These are phyloP conservation scores for Nicotiana knightiana DNA, from an alignment of 257 asterid species.

Conservation along the genomic window DNA sequence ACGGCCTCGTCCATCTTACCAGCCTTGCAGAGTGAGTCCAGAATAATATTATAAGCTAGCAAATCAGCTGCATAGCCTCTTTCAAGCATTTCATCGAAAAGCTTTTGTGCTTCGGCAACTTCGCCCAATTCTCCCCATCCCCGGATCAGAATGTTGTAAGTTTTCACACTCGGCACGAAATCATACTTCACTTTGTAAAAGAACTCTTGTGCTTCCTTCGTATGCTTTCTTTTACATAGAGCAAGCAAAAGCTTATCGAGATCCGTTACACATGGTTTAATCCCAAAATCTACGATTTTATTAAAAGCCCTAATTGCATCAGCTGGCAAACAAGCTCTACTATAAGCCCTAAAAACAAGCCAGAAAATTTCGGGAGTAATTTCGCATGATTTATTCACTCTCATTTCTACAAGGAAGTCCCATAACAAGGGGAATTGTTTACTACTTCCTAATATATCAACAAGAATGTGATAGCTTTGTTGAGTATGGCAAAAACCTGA, in stretches of 20 bases:
- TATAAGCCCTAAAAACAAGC: slow-evolving; percentile 60
- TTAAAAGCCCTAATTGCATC: slow-evolving; percentile 82
- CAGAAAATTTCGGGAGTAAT: slow-evolving; percentile 52
- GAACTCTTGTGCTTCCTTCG: slow-evolving; percentile 58
- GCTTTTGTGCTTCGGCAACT: slow-evolving; percentile 32
- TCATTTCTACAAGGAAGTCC: slow-evolving; percentile 70
- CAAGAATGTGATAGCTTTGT: slow-evolving; percentile 61
- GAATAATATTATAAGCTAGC: slow-evolving; percentile 66
- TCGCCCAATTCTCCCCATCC: slow-evolving; percentile 85
- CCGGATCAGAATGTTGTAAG: slow-evolving; percentile 72
- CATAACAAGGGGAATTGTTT: slow-evolving; percentile 75
- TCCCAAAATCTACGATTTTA: slow-evolving; percentile 80
- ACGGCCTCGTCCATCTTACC: slow-evolving; percentile 69
- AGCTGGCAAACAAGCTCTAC: slow-evolving; percentile 69
- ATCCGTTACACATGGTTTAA: slow-evolving; percentile 50
- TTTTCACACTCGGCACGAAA: slow-evolving; percentile 43
- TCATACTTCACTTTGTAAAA: slow-evolving; percentile 48
- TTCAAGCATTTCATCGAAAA: slow-evolving; percentile 79
- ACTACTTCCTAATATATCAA: slow-evolving; percentile 70
- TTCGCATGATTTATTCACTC: slow-evolving; percentile 30
- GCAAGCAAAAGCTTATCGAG: slow-evolving; percentile 62
- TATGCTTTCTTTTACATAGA: slow-evolving; percentile 67
- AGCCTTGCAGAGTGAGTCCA: slow-evolving; percentile 72
- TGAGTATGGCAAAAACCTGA: slow-evolving; percentile 63
- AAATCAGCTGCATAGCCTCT: slow-evolving; percentile 54